Evolutionary conservation across 1,284 basidiomycete genomes (phyloP), one percentile per base, ranked within the genome.

Genomic region (Fomitopsis pinicola): DNA sequence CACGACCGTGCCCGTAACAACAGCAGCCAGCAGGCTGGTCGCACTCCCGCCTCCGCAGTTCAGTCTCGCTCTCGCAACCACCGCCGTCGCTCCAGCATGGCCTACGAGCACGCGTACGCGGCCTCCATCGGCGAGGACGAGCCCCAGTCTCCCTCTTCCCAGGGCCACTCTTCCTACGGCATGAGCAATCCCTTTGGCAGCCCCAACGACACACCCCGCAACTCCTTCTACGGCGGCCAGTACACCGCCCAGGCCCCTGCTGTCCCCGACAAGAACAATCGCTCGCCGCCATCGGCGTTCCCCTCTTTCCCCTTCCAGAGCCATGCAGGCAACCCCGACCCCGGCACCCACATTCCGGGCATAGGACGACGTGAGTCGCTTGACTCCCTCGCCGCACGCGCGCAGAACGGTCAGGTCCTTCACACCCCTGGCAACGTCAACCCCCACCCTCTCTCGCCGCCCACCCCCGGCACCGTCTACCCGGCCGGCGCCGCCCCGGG

Each of bases 261-360:
- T 2, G 40, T 42, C 33, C 35, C 46, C 33, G 28, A 50, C 8
- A 53, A 55, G 46, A 44, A 53, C 57, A 45, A 38, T 30, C 66
- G 65, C 48, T 60, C 70, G 8, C 64, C 67, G 60, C 59, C 77
- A 74, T 38, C 84, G 80, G 1, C 84, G 80, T 26, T 82, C 80
- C 52, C 52, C 35, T 17, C 82, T 3, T 87, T 80, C 63, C 82
- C 83, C 14, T 85, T 84, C 78, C 84, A 85, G 68, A 78, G 80
- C 0, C 79, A 87, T 67, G 77, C 81, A 1, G 85, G 87, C 10
- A 87, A 87, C 68, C 82, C 85, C 1, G 87, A 88, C 65, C 81
- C 75, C 12, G 71, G 74, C 54, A 73, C 70, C 30, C 78, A 76
- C 46, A 71, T 82, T 61, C 82, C 81, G 2, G 77, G 76, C 26